Evolutionary conservation across 164 flowering plant species (phyloP).

Genomic region (Tetrastigma voinierianum): DNA sequence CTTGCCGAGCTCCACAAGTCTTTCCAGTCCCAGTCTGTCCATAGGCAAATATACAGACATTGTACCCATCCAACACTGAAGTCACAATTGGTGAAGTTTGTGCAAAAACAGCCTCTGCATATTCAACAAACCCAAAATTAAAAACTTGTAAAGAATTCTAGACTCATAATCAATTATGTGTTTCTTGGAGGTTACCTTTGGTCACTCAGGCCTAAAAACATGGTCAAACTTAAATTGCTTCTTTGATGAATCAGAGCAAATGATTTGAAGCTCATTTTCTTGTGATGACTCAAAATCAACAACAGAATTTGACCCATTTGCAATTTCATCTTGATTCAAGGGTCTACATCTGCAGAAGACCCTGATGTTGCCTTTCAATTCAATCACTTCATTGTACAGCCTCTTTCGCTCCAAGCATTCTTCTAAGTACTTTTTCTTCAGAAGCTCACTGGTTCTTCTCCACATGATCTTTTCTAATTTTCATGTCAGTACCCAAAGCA

Average conservation of each 20-base stretch:
- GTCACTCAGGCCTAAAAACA: conserved; percentile 67
- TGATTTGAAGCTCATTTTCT: conserved; percentile 65
- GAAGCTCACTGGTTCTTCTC: conserved; percentile 29
- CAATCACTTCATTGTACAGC: conserved; percentile 90
- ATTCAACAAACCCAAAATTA: conserved; percentile 1
- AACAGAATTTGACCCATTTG: conserved; percentile 47
- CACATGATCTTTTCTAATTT: conserved; percentile 48
- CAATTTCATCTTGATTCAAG: conserved; percentile 49
- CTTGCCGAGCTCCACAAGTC: too few relatives aligned
- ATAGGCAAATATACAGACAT: conserved; percentile 91
- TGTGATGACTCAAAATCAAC: conserved; percentile 62
- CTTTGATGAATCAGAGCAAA: conserved; percentile 60
- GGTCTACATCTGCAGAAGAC: conserved; percentile 96
- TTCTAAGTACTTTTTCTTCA: conserved; percentile 59
- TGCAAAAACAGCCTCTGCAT: conserved; percentile 75
- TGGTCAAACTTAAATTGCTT: conserved; percentile 82
- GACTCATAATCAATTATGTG: background rate
- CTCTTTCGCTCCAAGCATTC: conserved; percentile 63
- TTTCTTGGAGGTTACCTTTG: conserved; percentile 61
- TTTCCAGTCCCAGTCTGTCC: conserved; percentile 97
- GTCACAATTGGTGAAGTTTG: conserved; percentile 70
- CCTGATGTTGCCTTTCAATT: conserved; percentile 83
- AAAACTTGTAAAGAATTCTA: background rate
- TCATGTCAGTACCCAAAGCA: conserved; percentile 47
- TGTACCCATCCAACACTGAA: conserved; percentile 87